Percentiles rank a stretch among this genome's conserved stretches.
These are phyloP conservation scores for Aspergillus vadensis DNA, from an alignment of 2,329 filamentous ascomycete species.

Conservation along the genomic window DNA sequence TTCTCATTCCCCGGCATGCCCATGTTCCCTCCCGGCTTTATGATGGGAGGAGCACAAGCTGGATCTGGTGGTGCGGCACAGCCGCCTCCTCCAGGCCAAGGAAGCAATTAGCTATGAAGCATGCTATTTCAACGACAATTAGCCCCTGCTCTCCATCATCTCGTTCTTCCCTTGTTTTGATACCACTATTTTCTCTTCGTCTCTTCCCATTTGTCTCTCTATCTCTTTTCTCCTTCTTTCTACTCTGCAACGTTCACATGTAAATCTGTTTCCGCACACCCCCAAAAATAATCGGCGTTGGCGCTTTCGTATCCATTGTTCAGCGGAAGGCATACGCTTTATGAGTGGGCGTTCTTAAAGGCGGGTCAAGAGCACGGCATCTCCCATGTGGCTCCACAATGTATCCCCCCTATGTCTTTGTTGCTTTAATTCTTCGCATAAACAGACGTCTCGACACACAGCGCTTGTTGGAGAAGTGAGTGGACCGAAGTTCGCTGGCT, in stretches of 20 bases:
- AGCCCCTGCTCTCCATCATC: slow-evolving; percentile 3
- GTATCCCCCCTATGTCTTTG: neutral
- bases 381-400: neutral
- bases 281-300: slow-evolving; percentile 8
- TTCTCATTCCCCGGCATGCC: slow-evolving; percentile 55
- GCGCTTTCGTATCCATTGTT: neutral
- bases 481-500: slow-evolving; percentile 1
- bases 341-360: neutral
- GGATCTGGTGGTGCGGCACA: slow-evolving; percentile 34
- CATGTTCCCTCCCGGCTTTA: slow-evolving; percentile 52
- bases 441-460: neutral
- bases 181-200: slow-evolving; percentile 18
- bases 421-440: neutral
- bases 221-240: neutral
- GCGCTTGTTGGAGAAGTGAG: neutral
- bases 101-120: slow-evolving; percentile 22
- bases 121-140: slow-evolving; percentile 1
- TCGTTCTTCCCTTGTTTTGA: slow-evolving; percentile 23
- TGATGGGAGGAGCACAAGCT: slow-evolving; percentile 43
- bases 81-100: slow-evolving; percentile 43
- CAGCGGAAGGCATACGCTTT: neutral
- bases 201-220: neutral
- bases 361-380: neutral
- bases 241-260: neutral
- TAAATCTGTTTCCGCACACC: neutral